These are phyloP conservation scores for Colletotrichum sp. DNA, from an alignment of 2,329 filamentous ascomycete genomes.

Conservation along the genomic window DNA sequence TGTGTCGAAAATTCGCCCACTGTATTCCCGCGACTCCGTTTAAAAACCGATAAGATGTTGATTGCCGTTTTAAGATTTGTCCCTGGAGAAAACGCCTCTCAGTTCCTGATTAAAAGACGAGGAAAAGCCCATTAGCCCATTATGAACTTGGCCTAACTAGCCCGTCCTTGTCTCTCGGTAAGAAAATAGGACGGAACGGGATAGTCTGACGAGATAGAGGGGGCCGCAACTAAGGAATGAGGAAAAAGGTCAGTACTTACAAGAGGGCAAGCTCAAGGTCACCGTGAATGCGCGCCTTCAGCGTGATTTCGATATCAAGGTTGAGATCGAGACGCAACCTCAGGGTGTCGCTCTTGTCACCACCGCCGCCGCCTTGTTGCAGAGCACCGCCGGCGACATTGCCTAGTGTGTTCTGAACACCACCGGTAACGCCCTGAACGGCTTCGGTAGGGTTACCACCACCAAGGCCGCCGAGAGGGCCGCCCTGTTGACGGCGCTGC, in stretches of 20 bases:
- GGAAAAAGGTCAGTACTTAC: conserved; percentile 41
- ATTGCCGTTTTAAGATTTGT: conserved; percentile 18
- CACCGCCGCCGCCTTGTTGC: conserved; percentile 34
- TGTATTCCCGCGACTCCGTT: conserved; percentile 9
- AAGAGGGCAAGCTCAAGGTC: conserved; percentile 79
- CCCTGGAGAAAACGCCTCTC: conserved; percentile 22
- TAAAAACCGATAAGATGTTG: not conserved
- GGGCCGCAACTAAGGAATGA: not conserved
- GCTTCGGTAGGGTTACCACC: conserved; percentile 33
- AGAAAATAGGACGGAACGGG: conserved; percentile 21
- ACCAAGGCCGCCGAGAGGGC: conserved; percentile 34
- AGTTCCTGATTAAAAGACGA: conserved; percentile 25
- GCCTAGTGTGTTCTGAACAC: conserved; percentile 46
- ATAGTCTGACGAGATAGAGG: conserved; percentile 1
- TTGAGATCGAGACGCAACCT: conserved; percentile 80
- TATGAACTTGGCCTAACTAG: conserved; percentile 24
- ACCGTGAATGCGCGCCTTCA: conserved; percentile 86
- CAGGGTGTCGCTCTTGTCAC: conserved; percentile 68
- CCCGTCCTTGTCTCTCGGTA: conserved; percentile 24
- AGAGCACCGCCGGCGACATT: conserved; percentile 42
- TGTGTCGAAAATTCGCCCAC: conserved; percentile 3
- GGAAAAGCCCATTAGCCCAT: conserved; percentile 25
- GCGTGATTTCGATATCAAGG: conserved; percentile 81
- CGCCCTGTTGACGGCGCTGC: conserved; percentile 27
- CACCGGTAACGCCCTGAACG: conserved; percentile 40